Conservation (phyloP, 1,284 basidiomycete genomes). For the Agroathelia rolfsii region DNA sequence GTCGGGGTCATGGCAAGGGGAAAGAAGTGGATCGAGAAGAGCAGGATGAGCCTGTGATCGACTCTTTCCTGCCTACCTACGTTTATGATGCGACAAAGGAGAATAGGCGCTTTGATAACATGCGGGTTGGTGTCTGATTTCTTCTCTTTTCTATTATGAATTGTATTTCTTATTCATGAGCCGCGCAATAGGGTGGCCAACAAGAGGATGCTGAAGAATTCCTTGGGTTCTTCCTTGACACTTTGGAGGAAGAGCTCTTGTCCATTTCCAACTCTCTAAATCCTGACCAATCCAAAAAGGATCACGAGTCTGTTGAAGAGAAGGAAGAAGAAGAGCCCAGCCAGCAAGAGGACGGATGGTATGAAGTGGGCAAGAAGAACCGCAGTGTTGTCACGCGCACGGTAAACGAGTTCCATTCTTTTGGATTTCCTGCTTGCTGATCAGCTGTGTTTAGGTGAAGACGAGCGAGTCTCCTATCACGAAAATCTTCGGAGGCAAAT, state of each 20-base stretch:
- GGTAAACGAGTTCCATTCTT: conserved; percentile 45
- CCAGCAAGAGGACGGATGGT: conserved; percentile 63
- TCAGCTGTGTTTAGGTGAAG: conserved; percentile 61
- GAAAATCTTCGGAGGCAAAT: conserved; percentile 87
- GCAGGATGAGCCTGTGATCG: no score
- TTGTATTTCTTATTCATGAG: conserved; percentile 1
- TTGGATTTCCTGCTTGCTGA: background rate
- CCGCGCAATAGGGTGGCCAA: conserved; percentile 67
- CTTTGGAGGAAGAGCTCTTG: conserved; percentile 88
- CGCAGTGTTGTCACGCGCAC: conserved; percentile 75
- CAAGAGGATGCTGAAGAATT: conserved; percentile 99
- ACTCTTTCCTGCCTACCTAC: conserved; percentile 80
- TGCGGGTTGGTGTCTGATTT: conserved; percentile 59
- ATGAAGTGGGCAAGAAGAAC: conserved; percentile 91
- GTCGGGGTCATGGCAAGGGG: conserved; percentile 27
- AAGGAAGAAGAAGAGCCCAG: conserved; percentile 31
- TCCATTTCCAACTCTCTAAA: conserved; percentile 44
- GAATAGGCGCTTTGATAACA: conserved; percentile 89
- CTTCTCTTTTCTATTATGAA: conserved; percentile 7
- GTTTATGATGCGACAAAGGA: conserved; percentile 96
- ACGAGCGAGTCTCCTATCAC: conserved; percentile 83
- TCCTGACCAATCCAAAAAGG: conserved; percentile 23
- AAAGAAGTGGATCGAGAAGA: conserved; percentile 25
- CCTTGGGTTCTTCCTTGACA: conserved; percentile 94
- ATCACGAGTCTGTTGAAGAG: conserved; percentile 26